Evolutionary conservation across 768 basidiomycete species (phyloP), one percentile per base, ranked within the genome.

Genomic region (Suillus spraguei): DNA sequence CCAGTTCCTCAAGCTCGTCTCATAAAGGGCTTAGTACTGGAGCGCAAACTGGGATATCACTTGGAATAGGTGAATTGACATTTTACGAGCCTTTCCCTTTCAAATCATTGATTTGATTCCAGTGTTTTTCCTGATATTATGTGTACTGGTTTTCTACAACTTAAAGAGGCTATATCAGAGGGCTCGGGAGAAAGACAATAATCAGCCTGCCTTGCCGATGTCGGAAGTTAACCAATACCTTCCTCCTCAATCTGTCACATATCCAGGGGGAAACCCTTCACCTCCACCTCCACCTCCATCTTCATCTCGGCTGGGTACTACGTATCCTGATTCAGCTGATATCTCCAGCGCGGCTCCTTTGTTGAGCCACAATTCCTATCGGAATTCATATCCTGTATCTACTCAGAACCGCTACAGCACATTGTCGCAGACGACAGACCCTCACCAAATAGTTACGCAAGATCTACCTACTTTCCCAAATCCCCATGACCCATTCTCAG

Each of bases 31-130:
- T 66, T 36, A 68, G 67, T 42, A 2, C 59, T 35, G 68, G 68
- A 39, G 67, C 66, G 11, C 61, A 70, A 11, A 70, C 71, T 46
- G 74, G 73, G 3, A 68, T 76, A 13, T 67, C 69, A 7, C 58
- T 76, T n/a, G 72, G 68, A 3, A 62, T 67, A 28, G 32, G 74
- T 74, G 58, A 62, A 73, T 66, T 9, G 9, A 11, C 38, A 17
- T 60, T 60, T 13, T 35, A 32, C 10, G 17, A 33, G 0, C 8
- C n/a, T 33, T 28, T 39, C 9, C 4, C 22, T 4, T 59, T 14
- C 6, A n/a, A 38, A 20, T 14, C 38, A 10, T 36, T 60, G 20
- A 64, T 38, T 46, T 8, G 17, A 49, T 46, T 17, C 1, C 38
- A 65, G 64, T 65, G 28, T 59, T 65, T 52, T 60, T 50, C 16